A percentile compares a stretch with the other conserved stretches of the same genome.
These are phyloP conservation scores for Starmera quercuum DNA, from an alignment of 805 yeast genomes.

Conservation along the genomic window DNA sequence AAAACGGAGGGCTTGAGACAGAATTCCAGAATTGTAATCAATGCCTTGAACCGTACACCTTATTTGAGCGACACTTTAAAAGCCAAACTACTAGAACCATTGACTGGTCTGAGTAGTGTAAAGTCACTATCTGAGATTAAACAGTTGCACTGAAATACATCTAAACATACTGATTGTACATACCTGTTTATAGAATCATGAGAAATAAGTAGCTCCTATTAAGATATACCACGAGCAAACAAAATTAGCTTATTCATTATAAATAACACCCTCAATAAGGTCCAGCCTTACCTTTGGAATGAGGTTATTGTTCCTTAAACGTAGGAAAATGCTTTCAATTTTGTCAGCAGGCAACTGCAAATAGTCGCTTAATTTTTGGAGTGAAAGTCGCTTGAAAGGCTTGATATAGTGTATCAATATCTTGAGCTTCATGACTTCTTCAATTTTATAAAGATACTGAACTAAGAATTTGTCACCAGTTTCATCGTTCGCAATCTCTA, in stretches of 20 bases:
- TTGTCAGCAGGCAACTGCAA: conserved; percentile 10
- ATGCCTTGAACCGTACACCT: conserved; percentile 18
- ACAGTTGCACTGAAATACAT: neutral
- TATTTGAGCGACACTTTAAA: conserved; percentile 14
- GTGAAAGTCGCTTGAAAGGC: conserved; percentile 18
- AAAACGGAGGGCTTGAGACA: conserved; percentile 11
- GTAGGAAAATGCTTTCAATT: conserved; percentile 18
- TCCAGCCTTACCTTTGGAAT: conserved; percentile 15
- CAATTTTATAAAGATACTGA: conserved; percentile 12
- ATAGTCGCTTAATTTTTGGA: conserved; percentile 10
- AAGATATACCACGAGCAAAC: neutral
- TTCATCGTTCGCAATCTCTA: conserved; percentile 5
- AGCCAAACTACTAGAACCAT: conserved; percentile 17
- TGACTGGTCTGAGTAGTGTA: conserved; percentile 20
- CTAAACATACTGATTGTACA: neutral
- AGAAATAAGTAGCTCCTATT: neutral
- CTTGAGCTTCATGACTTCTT: conserved; percentile 12
- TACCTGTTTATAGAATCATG: neutral
- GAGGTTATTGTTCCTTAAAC: conserved; percentile 14
- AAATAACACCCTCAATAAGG: conserved; percentile 17
- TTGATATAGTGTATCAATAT: conserved; percentile 20
- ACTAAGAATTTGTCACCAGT: conserved; percentile 12
- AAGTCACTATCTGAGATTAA: conserved; percentile 10
- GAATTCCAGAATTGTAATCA: conserved; percentile 19
- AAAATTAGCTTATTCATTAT: conserved; percentile 8